Base-by-base conservation (phyloP, 495 filamentous ascomycete genomes). In the Hypoxylon trugodes region DNA sequence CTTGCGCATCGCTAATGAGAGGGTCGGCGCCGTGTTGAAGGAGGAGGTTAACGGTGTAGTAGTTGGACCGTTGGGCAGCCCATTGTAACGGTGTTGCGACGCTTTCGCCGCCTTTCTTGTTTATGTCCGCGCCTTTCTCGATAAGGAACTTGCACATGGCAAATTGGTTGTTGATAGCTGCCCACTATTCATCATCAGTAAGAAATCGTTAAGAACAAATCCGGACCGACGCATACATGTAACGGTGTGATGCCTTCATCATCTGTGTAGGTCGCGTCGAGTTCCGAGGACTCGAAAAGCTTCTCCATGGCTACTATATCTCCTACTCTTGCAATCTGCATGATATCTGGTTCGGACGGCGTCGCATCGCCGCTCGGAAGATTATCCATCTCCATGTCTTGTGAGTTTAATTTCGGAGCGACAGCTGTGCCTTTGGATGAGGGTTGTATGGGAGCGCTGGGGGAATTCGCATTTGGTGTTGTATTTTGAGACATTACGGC, bases 101-200 rank as follows among this genome's bases (percentile, higher is more conserved):
- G 26, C 91, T 95, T 68, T 98, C 93, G 66, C 95, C 95, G 66
- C 95, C 95, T 77, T 94, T 94, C 56, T 89, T 89, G 73, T 98
- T 97, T 66, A 97, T 90, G 69, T 93, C 88, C 70, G 93, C 95
- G 63, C 95, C 95, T 50, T 83, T 82, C 57, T 96, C 89, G 61
- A 98, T 83, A 10, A 98, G 86, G 73, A 95, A 96, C 74, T 95
- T 93, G 84, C 94, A 97, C 80, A 96, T 89, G 53, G 91, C 89
- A 76, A 92, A 96, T 73, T 96, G 94, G 73, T 97, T 97, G 77
- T 98, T 97, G 76, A 98, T 97, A n/a, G 95, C 92, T 12, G 95
- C 95, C 95, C 95, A 98, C 94, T 98, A 75, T 18, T 60, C 51
- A 40, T 45, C 15, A n/a, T 80, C 65, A 76, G 73, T 55, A 52